Evolutionary conservation across 148 eudicot genomes (phyloP), one percentile per base, ranked within the genome.

Genomic region (Camellia granthamiana): DNA sequence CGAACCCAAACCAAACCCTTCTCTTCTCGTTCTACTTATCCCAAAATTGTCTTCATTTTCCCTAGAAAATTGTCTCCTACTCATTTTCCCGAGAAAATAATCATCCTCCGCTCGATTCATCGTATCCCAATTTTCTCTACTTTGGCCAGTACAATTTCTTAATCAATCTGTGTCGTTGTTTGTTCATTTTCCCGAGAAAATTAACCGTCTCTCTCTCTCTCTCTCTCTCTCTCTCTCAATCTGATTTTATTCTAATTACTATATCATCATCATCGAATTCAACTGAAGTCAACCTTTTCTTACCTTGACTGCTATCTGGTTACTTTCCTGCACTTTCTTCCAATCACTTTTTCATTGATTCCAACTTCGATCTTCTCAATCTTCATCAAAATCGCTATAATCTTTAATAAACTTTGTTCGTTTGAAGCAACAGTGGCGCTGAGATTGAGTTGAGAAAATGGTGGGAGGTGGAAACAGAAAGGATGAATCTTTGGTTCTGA

Each of bases 401-500:
- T 19, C 10, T 47, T 72, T 11, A 5, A 15, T 73, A 41, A 66
- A 13, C 38, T 30, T 30, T 30, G 38, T 30, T 30, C 38, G 38
- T 30, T 30, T 30, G 38, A 30, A 30, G 38, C 38, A 30, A 30
- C 0, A 30, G 38, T 19, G 30, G 67, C 2, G 75, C 42, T 65
- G 54, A 67, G 56, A 75, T 75, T 60, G 67, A 11, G 47, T 41
- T 43, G 60, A 76, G 38, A 30, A 44, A 78, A 90, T 90, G 92
- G 96, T 87, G 82, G 96, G 93, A 77, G 92, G 92, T 66, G 89
- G 93, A 72, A 86, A 44, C 30, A 82, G 86, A 74, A 90, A 83
- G 81, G 94, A 91, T 56, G 95, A 87, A 15, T 84, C 93, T 6
- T 72, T 91, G 76, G 83, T 89, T 1, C 83, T 91, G 81, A 95